Conservation (phyloP, 208 protist genomes). For the Leishmania turanica region DNA sequence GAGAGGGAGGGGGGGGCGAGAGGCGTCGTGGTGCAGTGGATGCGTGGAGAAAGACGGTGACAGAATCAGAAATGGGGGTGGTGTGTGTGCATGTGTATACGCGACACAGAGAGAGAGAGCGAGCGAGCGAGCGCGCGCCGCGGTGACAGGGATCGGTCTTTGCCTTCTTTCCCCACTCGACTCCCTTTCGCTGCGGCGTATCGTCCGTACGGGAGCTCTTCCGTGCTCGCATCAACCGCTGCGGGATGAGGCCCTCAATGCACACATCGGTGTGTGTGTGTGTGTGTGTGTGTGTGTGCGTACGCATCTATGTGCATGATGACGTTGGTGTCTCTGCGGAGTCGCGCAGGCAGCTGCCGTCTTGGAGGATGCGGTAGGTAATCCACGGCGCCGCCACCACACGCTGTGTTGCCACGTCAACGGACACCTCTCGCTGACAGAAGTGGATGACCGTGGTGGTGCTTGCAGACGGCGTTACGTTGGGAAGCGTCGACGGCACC, state of each 20-base stretch:
- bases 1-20: background rate
- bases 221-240: background rate
- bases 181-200: background rate
- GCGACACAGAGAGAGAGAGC: background rate
- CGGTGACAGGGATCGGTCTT: background rate
- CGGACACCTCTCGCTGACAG: conserved; percentile 37
- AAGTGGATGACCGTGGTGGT: conserved; percentile 36
- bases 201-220: background rate
- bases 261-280: background rate
- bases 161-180: background rate
- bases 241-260: background rate
- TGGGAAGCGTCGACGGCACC: background rate
- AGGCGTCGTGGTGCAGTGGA: background rate
- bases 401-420: conserved; percentile 13
- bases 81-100: background rate
- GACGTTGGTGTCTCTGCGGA: background rate
- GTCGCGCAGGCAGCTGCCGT: conserved; percentile 8
- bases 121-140: background rate
- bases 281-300: background rate
- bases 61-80: background rate
- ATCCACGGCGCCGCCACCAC: conserved; percentile 22
- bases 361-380: conserved; percentile 11
- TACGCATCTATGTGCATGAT: background rate
- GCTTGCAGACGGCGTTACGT: no score
- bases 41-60: background rate